Evolutionary conservation across 768 basidiomycete genomes (phyloP).

Genomic region (Termitomyces sp.): DNA sequence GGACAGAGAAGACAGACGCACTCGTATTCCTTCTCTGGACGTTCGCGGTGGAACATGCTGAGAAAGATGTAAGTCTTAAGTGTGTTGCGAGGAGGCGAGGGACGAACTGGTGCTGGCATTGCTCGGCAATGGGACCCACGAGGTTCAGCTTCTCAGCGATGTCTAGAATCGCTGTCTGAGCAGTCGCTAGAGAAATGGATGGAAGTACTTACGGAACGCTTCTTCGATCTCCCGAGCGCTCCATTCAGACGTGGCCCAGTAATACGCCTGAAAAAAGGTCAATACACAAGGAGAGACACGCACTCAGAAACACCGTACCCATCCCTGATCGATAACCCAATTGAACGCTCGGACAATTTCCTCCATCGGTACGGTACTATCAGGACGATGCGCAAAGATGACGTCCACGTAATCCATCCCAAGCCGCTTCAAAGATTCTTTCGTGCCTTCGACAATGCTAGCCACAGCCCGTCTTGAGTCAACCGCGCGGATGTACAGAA

Average conservation of each 20-base stretch:
- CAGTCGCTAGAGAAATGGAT: neutral
- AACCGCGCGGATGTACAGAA: neutral
- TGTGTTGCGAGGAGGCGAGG: too few relatives aligned
- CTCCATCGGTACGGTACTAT: slow-evolving; percentile 60
- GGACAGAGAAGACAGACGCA: slow-evolving; percentile 19
- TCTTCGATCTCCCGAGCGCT: slow-evolving; percentile 55
- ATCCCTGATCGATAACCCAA: slow-evolving; percentile 66
- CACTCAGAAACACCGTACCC: slow-evolving; percentile 30
- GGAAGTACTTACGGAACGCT: slow-evolving; percentile 34
- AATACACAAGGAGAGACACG: neutral
- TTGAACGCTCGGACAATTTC: slow-evolving; percentile 82
- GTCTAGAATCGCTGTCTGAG: slow-evolving; percentile 28
- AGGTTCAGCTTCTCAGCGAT: slow-evolving; percentile 64
- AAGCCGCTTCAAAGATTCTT: slow-evolving; percentile 61
- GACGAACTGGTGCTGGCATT: slow-evolving; percentile 63
- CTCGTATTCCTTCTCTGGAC: slow-evolving; percentile 78
- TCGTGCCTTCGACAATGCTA: slow-evolving; percentile 71
- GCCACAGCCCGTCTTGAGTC: neutral
- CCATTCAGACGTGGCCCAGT: slow-evolving; percentile 76
- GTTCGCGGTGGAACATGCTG: slow-evolving; percentile 74
- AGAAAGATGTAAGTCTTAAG: slow-evolving; percentile 1
- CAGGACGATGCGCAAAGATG: slow-evolving; percentile 65
- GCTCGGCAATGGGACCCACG: slow-evolving; percentile 68
- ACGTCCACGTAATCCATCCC: slow-evolving; percentile 73
- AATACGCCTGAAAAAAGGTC: slow-evolving; percentile 39